Conservation (phyloP, 2,329 filamentous ascomycete species). For the Chalara sp. region DNA sequence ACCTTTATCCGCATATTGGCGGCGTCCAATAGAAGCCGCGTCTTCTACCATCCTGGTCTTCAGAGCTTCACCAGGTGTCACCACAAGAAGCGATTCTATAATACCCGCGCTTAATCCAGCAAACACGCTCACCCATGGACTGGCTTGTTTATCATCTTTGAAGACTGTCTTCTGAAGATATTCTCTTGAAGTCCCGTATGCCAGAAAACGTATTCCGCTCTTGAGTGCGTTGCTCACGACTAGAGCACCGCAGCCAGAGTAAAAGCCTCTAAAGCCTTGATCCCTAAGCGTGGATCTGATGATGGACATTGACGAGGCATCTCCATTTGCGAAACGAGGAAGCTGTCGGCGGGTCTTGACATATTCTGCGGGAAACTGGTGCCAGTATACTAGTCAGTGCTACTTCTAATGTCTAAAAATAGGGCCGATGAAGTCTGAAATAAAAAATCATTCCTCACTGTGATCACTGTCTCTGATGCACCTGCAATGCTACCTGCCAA, state of each 20-base stretch:
- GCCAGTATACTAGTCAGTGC: not conserved
- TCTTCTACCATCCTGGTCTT: slow-evolving; percentile 24
- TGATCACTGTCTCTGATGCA: slow-evolving; percentile 6
- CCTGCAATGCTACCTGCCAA: slow-evolving; percentile 7
- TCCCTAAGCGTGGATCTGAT: slow-evolving; percentile 1
- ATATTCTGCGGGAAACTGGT: slow-evolving; percentile 8
- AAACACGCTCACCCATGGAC: slow-evolving; percentile 15
- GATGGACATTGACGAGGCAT: slow-evolving; percentile 3
- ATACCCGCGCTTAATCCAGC: slow-evolving; percentile 19
- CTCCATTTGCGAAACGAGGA: not conserved
- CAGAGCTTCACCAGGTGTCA: slow-evolving; percentile 23
- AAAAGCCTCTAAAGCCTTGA: slow-evolving; percentile 4
- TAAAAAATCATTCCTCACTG: not conserved
- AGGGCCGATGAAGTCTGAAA: no score
- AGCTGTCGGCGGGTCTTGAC: slow-evolving; percentile 9
- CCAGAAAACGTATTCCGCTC: slow-evolving; percentile 18
- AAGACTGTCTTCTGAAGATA: slow-evolving; percentile 6
- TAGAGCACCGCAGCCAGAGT: slow-evolving; percentile 5
- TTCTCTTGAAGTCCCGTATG: slow-evolving; percentile 15
- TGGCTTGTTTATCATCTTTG: slow-evolving; percentile 1
- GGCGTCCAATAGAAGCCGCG: slow-evolving; percentile 7
- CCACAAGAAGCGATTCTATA: slow-evolving; percentile 18
- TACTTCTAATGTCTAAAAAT: not conserved
- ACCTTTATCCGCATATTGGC: slow-evolving; percentile 2
- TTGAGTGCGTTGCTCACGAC: slow-evolving; percentile 5